Percentiles rank a stretch among this genome's conserved stretches.
phyloP scores from a whole-genome alignment of 257 asterid genomes.

The Solanum bulbocastanum region DNA sequence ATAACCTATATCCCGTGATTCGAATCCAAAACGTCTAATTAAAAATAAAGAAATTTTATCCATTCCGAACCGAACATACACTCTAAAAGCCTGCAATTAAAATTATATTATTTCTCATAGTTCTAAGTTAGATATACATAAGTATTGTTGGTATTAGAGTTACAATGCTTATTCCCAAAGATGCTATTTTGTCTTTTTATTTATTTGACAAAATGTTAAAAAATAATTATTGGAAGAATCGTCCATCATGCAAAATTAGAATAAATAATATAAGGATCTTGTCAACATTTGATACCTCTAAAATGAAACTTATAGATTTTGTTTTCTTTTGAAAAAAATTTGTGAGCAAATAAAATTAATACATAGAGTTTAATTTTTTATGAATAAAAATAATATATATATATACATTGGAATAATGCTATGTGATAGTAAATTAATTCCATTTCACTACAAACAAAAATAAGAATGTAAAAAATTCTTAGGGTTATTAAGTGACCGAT shows the following conservation, averaged over 20 bases:
- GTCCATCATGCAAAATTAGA: background rate
- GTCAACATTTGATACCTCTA: background rate
- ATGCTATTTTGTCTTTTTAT: conserved; percentile 31
- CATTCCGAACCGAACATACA: fast-evolving
- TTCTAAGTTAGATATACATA: background rate
- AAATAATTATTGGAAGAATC: background rate
- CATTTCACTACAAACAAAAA: background rate
- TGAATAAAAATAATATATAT: background rate
- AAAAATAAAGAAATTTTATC: background rate
- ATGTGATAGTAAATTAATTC: background rate
- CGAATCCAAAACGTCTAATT: fast-evolving
- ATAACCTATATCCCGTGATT: fast-evolving
- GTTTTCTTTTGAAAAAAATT: background rate
- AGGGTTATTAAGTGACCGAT: no score
- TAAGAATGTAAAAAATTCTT: no score
- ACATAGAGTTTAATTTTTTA: background rate
- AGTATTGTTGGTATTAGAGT: conserved; percentile 6
- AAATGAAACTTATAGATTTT: background rate
- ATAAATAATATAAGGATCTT: background rate
- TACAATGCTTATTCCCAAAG: background rate
- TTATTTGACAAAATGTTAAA: background rate
- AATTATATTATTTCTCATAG: background rate
- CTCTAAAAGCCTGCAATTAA: background rate
- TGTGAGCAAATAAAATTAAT: no score
- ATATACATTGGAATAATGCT: background rate